Evolutionary conservation across 345 rosid species (phyloP), one percentile per base, ranked within the genome.

Genomic region (Lepidium aucheri): DNA sequence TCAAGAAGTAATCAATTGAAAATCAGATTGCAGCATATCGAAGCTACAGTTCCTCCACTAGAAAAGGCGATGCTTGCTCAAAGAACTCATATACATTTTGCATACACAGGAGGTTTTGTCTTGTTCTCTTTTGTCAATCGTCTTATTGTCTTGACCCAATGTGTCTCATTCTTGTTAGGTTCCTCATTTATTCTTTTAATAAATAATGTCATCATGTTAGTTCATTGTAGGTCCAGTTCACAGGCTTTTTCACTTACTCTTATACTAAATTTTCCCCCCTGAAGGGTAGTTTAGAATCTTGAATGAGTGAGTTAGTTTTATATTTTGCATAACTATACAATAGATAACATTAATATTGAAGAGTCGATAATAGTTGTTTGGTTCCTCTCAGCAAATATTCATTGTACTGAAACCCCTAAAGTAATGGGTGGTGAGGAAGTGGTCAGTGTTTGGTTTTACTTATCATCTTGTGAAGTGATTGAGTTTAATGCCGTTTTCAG

Each of bases 81-180:
- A 65, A 90, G 88, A 58, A 90, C 82, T 67, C 97, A 90, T 67
- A 72, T 90, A 59, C 97, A 90, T 79, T 88, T 90, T 81, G 92
- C 99, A 12, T 94, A 94, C 79, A 84, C 95, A 26, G 89, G 95
- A 76, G 99, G 99, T 76, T 70, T 74, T 83, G 71, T 68, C 46
- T 44, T 62, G 0, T 68, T 49, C 63, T 15, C 74, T 76, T 64
- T 68, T 42, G 47, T 74, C 53, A 65, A 54, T 67, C 39, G 51
- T 53, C 51, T 65, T 40, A 26, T 36, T 39, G 52, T 67, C 65
- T 70, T 53, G 77, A 64, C 66, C 66, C 42, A 12, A 2, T 12
- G 7, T 70, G 60, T 77, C 38, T 44, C 69, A 32, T 51, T 61
- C 67, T 55, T 62, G 40, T 36, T 65, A 61, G 74, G 28, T 65